Evolutionary conservation across 192 early-diverging fungal species (phyloP), one percentile per base, ranked within the genome.

Genomic region (Coemansia sp.): DNA sequence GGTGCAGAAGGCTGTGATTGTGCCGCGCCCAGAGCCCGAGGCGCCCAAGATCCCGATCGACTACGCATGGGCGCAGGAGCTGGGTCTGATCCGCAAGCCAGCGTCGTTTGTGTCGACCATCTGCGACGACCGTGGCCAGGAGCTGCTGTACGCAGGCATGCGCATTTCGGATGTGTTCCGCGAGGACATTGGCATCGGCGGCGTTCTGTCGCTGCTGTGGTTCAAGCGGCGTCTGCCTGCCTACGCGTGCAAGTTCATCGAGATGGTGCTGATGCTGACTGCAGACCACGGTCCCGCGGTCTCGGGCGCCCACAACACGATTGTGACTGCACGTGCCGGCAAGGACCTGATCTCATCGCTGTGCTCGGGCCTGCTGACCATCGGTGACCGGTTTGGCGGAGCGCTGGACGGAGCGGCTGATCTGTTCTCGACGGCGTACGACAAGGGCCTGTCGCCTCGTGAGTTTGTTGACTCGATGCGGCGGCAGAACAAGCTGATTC

Each of bases 231-330:
- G 96, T 55, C 82, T 98, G 61, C 96, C 96, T 12, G 85, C 82
- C 53, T 98, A 95, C 77, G 96, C 96, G 14, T 87, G 90, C 82
- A 91, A 90, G 85, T 98, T 98, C 75, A 96, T 98, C 62, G 96
- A 98, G 85, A 98, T 98, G 96, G 94, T 97, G 19, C 86, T 98
- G 39, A 98, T 98, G 96, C 85, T 98, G 69, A 98, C 96, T 4
- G 96, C 96, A 18, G 96, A 98, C 86, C 96, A 98, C 83, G 96
- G 96, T 26, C 96, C 96, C 2, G 96, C 96, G 39, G 96, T 98
- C 16, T 95, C 93, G 59, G 96, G 94, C 61, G 95, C 92, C 3
- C 88, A 89, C 73, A 93, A 91, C 83, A 91, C 92, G 20, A 93
- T 93, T 61, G 92, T 94, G 32, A 94, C 93, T 14, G 88, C 96